Base-by-base conservation (phyloP, 352 stramenopile species). In the Phytophthora ramorum region DNA sequence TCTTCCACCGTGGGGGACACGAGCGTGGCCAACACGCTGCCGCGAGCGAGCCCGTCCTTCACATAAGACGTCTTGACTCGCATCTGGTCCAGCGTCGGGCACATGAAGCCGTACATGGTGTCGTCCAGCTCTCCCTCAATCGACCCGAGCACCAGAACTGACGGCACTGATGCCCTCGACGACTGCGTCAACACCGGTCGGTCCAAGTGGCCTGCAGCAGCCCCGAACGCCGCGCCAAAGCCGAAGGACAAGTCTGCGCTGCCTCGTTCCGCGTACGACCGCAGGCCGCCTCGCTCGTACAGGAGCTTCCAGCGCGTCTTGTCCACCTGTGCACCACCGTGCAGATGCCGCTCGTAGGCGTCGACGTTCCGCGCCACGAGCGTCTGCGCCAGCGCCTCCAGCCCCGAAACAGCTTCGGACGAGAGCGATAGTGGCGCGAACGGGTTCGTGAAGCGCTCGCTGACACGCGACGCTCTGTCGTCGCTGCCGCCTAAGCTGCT, bases 101-200 rank as follows among this genome's bases (percentile, higher is more conserved):
- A 72, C 54, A 73, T 63, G 54, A 75, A 71, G 14, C 69, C 76
- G 34, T 55, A 71, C 35, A 68, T 70, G 13, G 57, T 63, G 57
- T 89, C 79, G 35, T 86, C 74, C 22, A 89, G 52, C 19, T 75
- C 58, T 7, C 76, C 79, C 1, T 66, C 51, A 26, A 89, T 34
- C 14, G 71, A 57, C 9, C 79, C 79, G 22, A 69, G 43, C 6
- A 67, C 66, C n/a, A 76, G 40, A 45, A 76, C 38, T 0, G 67
- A 66, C 10, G 68, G 63, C 28, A 69, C 52, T 1, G 51, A 45
- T 4, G 53, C 47, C 10, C 41, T 63, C 17, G 52, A 58, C 20
- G 26, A 19, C 30, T 66, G 57, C 3, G 48, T 32, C 17, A 64
- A 53, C 28, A 76, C 34, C 17, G 58, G 46, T 59, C 48, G 17